These are phyloP conservation scores for Teratosphaeria zuluensis DNA, from an alignment of 2,329 filamentous ascomycete species.

Conservation along the genomic window DNA sequence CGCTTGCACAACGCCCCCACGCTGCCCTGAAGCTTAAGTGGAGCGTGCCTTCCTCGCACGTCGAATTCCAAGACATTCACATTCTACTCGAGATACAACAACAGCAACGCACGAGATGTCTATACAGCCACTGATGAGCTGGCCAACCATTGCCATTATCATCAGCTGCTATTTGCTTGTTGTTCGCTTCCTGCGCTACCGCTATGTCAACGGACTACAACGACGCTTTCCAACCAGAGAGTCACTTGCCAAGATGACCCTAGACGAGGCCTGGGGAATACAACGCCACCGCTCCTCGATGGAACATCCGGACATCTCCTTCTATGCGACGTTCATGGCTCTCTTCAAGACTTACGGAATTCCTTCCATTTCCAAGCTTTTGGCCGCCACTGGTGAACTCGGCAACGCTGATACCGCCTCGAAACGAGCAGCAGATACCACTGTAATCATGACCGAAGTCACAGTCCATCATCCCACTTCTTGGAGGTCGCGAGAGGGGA, in stretches of 20 bases:
- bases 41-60: neutral
- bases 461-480: conserved; percentile 35
- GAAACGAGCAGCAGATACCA: conserved; percentile 47
- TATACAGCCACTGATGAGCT: neutral
- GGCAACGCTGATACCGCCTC: conserved; percentile 22
- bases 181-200: neutral
- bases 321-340: neutral
- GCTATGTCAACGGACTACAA: neutral
- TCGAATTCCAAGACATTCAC: neutral
- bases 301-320: neutral
- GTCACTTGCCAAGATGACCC: neutral
- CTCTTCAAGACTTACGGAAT: conserved; percentile 2
- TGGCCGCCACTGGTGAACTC: neutral
- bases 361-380: neutral
- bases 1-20: neutral
- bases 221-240: neutral
- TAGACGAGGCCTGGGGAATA: neutral
- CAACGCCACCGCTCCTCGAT: neutral
- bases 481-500: conserved; percentile 35
- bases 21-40: neutral
- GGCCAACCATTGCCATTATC: neutral
- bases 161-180: neutral
- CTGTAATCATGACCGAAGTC: conserved; percentile 41
- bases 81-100: neutral
- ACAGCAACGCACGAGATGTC: neutral